phyloP scores from a whole-genome alignment of 225 moss, liverwort and hornwort genomes.

The Pseudisothecium myosuroides region DNA sequence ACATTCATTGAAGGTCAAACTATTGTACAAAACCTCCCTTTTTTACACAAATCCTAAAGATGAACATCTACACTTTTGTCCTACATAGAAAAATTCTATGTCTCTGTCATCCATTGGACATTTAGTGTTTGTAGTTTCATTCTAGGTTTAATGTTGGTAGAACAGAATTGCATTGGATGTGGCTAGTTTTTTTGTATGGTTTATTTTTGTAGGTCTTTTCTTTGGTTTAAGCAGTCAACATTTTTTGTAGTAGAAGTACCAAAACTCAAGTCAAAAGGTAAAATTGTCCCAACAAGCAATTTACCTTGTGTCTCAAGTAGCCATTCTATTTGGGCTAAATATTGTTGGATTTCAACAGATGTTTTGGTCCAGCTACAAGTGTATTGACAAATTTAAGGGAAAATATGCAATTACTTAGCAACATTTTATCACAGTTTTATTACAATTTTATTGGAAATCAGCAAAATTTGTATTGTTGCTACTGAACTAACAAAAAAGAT shows the following conservation, averaged over 20 bases:
- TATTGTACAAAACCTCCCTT: no score
- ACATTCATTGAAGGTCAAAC: no score
- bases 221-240: neutral
- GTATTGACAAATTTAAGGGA: neutral
- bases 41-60: no score
- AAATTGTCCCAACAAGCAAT: neutral
- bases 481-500: neutral
- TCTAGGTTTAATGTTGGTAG: neutral
- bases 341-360: neutral
- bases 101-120: neutral
- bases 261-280: neutral
- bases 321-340: neutral
- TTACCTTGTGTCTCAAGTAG: neutral
- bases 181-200: neutral
- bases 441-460: accelerated
- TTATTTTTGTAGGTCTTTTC: neutral
- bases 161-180: no score
- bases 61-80: neutral
- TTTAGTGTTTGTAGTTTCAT: accelerated
- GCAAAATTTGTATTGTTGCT: neutral
- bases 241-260: neutral
- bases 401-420: neutral
- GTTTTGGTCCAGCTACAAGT: neutral
- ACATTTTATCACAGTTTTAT: neutral
- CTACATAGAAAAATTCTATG: neutral